Conservation (phyloP, 441 rosid genomes). For the Dalechampia spathulata region DNA sequence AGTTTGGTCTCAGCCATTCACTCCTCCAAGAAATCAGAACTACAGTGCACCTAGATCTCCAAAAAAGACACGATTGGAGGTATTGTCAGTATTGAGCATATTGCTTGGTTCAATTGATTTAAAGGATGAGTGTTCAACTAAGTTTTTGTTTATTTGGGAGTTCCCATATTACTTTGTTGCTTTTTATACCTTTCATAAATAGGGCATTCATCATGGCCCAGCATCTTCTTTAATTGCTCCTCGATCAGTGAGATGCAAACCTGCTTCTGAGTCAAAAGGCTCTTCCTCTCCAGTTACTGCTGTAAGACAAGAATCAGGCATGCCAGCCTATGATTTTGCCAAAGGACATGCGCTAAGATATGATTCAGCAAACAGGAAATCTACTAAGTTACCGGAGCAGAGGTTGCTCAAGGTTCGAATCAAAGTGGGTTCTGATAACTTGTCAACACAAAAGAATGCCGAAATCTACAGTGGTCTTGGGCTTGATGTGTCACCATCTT, state of each 20-base stretch:
- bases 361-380: slow-evolving; percentile 42
- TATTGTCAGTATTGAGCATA: slow-evolving; percentile 18
- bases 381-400: slow-evolving; percentile 45
- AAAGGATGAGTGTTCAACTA: not conserved
- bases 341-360: slow-evolving; percentile 33
- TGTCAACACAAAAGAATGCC: slow-evolving; percentile 60
- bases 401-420: slow-evolving; percentile 78
- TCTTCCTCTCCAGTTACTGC: slow-evolving; percentile 32
- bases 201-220: slow-evolving; percentile 40
- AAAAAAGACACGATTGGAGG: slow-evolving; percentile 59
- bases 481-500: slow-evolving; percentile 83
- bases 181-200: slow-evolving; percentile 22
- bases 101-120: slow-evolving; percentile 1
- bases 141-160: slow-evolving; percentile 11
- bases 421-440: slow-evolving; percentile 79
- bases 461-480: slow-evolving; percentile 95
- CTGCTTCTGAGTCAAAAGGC: slow-evolving; percentile 33
- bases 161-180: slow-evolving; percentile 16
- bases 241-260: slow-evolving; percentile 38
- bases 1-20: slow-evolving; percentile 47
- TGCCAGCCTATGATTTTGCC: slow-evolving; percentile 30
- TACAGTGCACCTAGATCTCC: slow-evolving; percentile 49
- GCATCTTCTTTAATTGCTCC: slow-evolving; percentile 33
- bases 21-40: slow-evolving; percentile 51
- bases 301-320: slow-evolving; percentile 37